Percentiles rank a stretch among this genome's conserved stretches.
These are phyloP conservation scores for Panicum hallii DNA, from an alignment of 202 grass and related monocot genomes.

Conservation along the genomic window DNA sequence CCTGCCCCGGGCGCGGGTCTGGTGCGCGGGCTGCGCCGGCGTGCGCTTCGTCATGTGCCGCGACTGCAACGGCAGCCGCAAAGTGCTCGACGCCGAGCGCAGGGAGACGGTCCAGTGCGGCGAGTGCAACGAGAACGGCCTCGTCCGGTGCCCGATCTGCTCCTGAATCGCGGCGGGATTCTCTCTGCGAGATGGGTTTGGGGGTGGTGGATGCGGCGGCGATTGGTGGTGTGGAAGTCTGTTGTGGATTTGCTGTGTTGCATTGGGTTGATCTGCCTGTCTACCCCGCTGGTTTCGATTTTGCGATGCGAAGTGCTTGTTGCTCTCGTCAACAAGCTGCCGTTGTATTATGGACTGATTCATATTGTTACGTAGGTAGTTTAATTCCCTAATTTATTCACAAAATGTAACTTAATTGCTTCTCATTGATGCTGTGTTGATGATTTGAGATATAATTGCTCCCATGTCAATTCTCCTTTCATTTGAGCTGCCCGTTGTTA, in stretches of 20 bases:
- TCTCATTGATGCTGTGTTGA: conserved; percentile 7
- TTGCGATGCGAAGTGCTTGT: conserved; percentile 32
- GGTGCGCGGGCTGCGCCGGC: conserved; percentile 84
- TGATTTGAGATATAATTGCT: conserved; percentile 6
- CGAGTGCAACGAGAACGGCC: conserved; percentile 94
- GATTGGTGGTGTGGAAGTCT: neutral
- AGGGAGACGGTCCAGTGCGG: conserved; percentile 69
- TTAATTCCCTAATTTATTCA: conserved; percentile 31
- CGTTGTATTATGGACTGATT: conserved; percentile 42
- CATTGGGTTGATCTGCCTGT: conserved; percentile 65
- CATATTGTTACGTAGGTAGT: conserved; percentile 41
- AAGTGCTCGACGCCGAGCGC: conserved; percentile 72
- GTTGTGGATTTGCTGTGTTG: conserved; percentile 1
- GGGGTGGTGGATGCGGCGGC: conserved; percentile 10
- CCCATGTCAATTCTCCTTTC: neutral
- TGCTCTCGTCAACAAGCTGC: conserved; percentile 47
- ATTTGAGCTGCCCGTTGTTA: neutral
- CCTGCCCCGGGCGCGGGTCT: conserved; percentile 68
- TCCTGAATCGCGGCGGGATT: conserved; percentile 45
- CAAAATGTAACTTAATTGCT: neutral
- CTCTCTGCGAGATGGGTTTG: neutral
- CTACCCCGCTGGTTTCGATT: conserved; percentile 53
- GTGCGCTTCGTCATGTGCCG: conserved; percentile 91
- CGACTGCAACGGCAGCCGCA: conserved; percentile 93
- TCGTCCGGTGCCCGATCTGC: conserved; percentile 92